Conservation (phyloP, 164 flowering plant genomes). For the Nymphaea colorata region DNA sequence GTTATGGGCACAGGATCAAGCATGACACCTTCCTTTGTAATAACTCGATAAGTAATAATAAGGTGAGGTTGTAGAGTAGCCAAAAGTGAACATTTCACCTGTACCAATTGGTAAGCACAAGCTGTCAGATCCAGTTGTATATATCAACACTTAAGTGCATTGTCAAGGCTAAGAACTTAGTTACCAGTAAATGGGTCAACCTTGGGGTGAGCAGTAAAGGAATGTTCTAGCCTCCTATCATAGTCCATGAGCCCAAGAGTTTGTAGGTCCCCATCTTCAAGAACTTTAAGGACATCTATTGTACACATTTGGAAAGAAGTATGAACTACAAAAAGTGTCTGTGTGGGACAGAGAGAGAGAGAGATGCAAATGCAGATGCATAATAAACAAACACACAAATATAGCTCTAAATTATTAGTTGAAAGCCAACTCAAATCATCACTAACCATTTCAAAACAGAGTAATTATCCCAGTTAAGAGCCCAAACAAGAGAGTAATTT, state of each 20-base stretch:
- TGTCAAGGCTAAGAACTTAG: neutral
- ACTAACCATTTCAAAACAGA: too few relatives aligned
- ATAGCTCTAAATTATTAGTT: too few relatives aligned
- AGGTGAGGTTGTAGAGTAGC: conserved; percentile 71
- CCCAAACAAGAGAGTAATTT: too few relatives aligned
- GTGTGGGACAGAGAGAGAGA: too few relatives aligned
- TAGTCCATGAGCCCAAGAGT: conserved; percentile 92
- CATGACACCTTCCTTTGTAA: conserved; percentile 85
- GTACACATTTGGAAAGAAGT: neutral
- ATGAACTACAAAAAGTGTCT: too few relatives aligned
- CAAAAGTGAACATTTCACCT: conserved; percentile 99
- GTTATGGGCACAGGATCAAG: conserved; percentile 96
- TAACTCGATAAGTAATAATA: conserved; percentile 85
- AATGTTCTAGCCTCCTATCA: conserved; percentile 80
- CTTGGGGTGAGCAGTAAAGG: conserved; percentile 98
- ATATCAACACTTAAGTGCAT: neutral
- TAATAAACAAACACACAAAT: too few relatives aligned
- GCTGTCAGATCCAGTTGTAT: neutral
- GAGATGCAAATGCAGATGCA: too few relatives aligned
- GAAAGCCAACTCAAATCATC: too few relatives aligned
- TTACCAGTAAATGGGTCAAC: conserved; percentile 91
- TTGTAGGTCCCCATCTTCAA: conserved; percentile 97
- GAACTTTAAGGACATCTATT: conserved; percentile 72
- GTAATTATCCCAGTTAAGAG: too few relatives aligned
- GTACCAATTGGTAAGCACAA: conserved; percentile 23